A percentile compares a stretch with the other conserved stretches of the same genome.
phyloP scores from a whole-genome alignment of 768 basidiomycete species.

The Suillus occidentalis region DNA sequence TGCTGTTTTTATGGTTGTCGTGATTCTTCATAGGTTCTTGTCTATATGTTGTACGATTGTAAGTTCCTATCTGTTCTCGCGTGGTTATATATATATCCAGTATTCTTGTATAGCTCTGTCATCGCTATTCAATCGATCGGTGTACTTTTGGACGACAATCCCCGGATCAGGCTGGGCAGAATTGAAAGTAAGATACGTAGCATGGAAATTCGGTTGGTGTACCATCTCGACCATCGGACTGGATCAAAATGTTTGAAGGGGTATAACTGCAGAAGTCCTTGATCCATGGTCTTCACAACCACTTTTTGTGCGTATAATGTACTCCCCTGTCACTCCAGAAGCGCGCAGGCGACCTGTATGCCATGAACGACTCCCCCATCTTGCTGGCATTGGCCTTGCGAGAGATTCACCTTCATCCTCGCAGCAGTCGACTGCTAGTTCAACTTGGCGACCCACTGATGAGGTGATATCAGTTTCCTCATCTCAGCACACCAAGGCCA shows the following conservation, averaged over 20 bases:
- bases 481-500: background rate
- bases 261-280: background rate
- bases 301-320: background rate
- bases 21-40: conserved; percentile 19
- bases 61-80: conserved; percentile 20
- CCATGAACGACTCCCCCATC: conserved; percentile 2
- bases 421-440: conserved; percentile 1
- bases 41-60: conserved; percentile 19
- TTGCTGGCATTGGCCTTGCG: background rate
- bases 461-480: background rate
- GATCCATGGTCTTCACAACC: background rate
- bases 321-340: background rate
- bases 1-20: conserved; percentile 8
- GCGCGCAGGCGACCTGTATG: background rate
- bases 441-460: background rate
- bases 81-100: conserved; percentile 4
- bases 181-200: background rate
- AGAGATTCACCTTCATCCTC: background rate
- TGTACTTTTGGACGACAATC: background rate
- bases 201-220: background rate
- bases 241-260: background rate
- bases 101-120: conserved; percentile 5
- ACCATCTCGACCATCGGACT: background rate
- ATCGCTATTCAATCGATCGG: conserved; percentile 3
- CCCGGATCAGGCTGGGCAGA: background rate